These are phyloP conservation scores for Cercospora sesami DNA, from an alignment of 2,329 filamentous ascomycete genomes.

Conservation along the genomic window DNA sequence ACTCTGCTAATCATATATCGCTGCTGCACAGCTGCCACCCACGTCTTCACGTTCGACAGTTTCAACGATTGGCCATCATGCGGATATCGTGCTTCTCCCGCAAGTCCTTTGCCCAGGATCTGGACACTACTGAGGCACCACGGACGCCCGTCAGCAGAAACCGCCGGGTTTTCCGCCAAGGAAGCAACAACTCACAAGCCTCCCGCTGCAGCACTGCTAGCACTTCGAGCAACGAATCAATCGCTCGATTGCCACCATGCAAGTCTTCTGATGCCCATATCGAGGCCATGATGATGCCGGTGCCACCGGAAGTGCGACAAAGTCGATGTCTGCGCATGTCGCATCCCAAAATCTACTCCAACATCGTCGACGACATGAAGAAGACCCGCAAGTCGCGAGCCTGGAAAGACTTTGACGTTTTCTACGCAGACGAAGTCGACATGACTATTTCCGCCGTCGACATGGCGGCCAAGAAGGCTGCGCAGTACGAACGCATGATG, in stretches of 20 bases:
- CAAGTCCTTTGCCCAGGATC: constrained; percentile 22
- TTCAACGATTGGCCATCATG: constrained; percentile 26
- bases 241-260: constrained; percentile 37
- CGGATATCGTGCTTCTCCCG: constrained; percentile 35
- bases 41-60: constrained; percentile 7
- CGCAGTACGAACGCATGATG: constrained; percentile 34
- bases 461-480: constrained; percentile 30
- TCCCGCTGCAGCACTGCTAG: constrained; percentile 33
- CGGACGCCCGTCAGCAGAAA: constrained; percentile 25
- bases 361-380: constrained; percentile 40
- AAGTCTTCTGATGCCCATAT: constrained; percentile 34
- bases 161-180: constrained; percentile 26
- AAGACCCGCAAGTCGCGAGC: constrained; percentile 34
- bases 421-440: constrained; percentile 37
- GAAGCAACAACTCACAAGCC: constrained; percentile 29
- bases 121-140: constrained; percentile 20
- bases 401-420: constrained; percentile 39
- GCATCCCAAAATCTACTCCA: constrained; percentile 36
- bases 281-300: constrained; percentile 40
- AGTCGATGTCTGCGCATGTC: constrained; percentile 37
- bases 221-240: constrained; percentile 32
- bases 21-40: background rate
- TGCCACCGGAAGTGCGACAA: constrained; percentile 30
- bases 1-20: background rate
- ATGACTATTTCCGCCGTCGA: constrained; percentile 34